These are phyloP conservation scores for Quillaja saponaria DNA, from an alignment of 306 rosid species.

Conservation along the genomic window DNA sequence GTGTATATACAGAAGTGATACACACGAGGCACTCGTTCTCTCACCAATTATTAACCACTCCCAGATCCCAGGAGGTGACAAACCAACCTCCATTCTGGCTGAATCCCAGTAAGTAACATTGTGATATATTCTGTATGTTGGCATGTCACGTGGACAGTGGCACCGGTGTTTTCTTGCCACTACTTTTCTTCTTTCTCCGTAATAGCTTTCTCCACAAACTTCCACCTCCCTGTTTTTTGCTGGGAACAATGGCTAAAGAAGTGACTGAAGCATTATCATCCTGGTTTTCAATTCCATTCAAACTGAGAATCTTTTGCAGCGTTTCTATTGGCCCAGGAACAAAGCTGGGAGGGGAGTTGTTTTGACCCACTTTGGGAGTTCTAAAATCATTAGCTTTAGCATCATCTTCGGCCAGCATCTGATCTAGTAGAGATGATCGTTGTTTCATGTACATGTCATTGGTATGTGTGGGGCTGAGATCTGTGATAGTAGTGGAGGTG, in stretches of 20 bases:
- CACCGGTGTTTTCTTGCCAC: constrained; percentile 45
- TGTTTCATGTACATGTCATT: constrained; percentile 38
- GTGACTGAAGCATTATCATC: constrained; percentile 38
- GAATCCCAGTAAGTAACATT: constrained; percentile 20
- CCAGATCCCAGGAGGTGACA: no score
- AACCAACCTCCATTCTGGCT: no score
- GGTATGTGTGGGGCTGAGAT: constrained; percentile 28
- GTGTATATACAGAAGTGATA: constrained; percentile 30
- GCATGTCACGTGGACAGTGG: constrained; percentile 41
- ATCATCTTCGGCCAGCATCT: constrained; percentile 73
- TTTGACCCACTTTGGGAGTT: constrained; percentile 36
- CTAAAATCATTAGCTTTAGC: constrained; percentile 23
- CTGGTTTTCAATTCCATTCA: constrained; percentile 38
- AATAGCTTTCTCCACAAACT: constrained; percentile 66
- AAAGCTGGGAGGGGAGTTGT: constrained; percentile 31
- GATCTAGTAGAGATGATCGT: constrained; percentile 66
- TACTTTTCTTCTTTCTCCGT: constrained; percentile 68
- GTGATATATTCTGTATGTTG: constrained; percentile 14
- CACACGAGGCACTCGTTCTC: constrained; percentile 29
- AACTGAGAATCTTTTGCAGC: constrained; percentile 41
- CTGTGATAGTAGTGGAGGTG: background rate
- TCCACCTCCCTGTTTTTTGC: constrained; percentile 49
- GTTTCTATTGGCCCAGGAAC: constrained; percentile 30
- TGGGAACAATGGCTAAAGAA: constrained; percentile 65
- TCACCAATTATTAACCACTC: no score